Base-by-base conservation (phyloP, 1,284 basidiomycete genomes). In the Polyporus tsugae region DNA sequence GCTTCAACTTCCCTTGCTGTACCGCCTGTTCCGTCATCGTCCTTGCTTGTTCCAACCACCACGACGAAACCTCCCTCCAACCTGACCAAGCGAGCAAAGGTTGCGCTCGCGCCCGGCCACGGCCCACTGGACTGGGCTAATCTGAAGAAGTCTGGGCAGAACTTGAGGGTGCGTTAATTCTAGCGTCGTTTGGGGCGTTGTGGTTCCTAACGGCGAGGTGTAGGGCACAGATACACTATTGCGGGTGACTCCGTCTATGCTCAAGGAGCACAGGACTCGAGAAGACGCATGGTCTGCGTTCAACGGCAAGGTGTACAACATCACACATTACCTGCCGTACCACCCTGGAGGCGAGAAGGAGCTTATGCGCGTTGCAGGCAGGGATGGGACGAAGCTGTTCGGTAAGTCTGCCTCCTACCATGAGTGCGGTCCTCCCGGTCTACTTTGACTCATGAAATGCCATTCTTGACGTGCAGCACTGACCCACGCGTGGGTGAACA, bases 271-370 rank as follows among this genome's bases (percentile, higher is more conserved):
- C 79, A 91, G 93, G 71, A 92, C 86, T 46, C 84, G 82, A n/a
- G 91, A 93, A 62, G 96, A 99, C 79, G 96, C 95, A 0, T 99
- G 97, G 97, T 90, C 95, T 6, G 92, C 90, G 0, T 92, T 99
- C 81, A 91, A 93, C 73, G 96, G 96, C 60, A 97, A 95, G 78
- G 96, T 99, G 29, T 99, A 99, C 83, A 98, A 99, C 79, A 94
- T 99, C 60, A 97, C 96, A 1, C 89, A 94, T 0, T 99, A 99
- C 80, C 80, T 98, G 6, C 85, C 91, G 0, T 99, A 93, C 76
- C 98, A 99, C 78, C 97, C 97, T 0, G 97, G 97, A 13, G 98
- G 97, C 7, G 95, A 93, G 80, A 91, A 91, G 74, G 95, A 99
- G 78, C 83, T 99, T 52, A 94, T 99, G 95, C 88, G 97, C n/a